Evolutionary conservation across 73 alveolate genomes (phyloP).

Genomic region (Symbiodinium natans): DNA sequence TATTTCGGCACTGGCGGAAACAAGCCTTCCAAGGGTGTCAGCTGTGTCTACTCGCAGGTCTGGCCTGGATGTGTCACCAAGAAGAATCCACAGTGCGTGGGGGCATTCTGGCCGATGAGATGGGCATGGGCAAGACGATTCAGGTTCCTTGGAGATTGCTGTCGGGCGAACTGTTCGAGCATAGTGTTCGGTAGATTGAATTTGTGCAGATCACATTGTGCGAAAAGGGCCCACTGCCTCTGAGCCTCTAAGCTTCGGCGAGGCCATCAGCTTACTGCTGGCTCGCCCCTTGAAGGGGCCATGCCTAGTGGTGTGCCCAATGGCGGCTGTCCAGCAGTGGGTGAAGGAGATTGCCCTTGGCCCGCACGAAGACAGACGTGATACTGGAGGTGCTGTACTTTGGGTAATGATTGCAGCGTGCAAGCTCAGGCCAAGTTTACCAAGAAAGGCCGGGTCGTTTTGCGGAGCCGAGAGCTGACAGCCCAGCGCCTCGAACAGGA

Average conservation of each 20-base stretch:
- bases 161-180: neutral
- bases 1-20: neutral
- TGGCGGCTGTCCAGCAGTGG: conserved; percentile 94
- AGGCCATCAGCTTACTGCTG: conserved; percentile 79
- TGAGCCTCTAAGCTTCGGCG: too few species aligned
- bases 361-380: neutral
- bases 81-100: conserved; percentile 69
- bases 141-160: conserved; percentile 87
- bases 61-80: conserved; percentile 92
- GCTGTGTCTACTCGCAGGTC: too few species aligned
- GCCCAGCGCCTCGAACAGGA: neutral
- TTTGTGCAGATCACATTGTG: too few species aligned
- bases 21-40: too few species aligned
- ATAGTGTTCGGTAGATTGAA: too few species aligned
- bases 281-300: conserved; percentile 93
- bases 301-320: conserved; percentile 87
- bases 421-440: conserved; percentile 63
- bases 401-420: too few species aligned
- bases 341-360: conserved; percentile 52
- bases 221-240: too few species aligned
- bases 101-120: conserved; percentile 96
- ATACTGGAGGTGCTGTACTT: too few species aligned
- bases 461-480: neutral
- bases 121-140: conserved; percentile 97
- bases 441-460: conserved; percentile 43